Percentiles rank a stretch among this genome's conserved stretches.
phyloP scores from a whole-genome alignment of 768 basidiomycete genomes.

The Russula lepida region DNA sequence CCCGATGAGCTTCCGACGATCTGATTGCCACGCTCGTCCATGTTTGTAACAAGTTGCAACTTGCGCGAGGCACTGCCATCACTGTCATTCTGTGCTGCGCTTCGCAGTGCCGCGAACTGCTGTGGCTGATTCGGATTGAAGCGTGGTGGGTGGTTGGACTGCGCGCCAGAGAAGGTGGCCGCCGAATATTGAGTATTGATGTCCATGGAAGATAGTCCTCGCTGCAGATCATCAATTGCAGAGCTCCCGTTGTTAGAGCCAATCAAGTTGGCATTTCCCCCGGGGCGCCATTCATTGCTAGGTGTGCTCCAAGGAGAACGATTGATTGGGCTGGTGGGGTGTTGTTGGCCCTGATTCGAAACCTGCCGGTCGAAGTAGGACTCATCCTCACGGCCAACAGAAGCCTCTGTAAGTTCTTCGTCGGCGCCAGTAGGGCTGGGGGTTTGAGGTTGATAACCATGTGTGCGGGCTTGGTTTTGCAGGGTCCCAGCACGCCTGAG shows the following conservation, averaged over 20 bases:
- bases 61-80: slow-evolving; percentile 35
- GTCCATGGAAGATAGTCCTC: slow-evolving; percentile 64
- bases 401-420: slow-evolving; percentile 51
- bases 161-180: slow-evolving; percentile 33
- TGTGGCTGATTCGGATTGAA: slow-evolving; percentile 41
- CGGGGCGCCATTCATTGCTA: slow-evolving; percentile 51
- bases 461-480: slow-evolving; percentile 40
- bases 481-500: slow-evolving; percentile 74
- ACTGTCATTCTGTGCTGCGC: slow-evolving; percentile 32
- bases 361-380: slow-evolving; percentile 41
- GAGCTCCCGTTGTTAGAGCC: slow-evolving; percentile 26
- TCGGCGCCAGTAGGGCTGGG: slow-evolving; percentile 46
- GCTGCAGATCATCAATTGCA: slow-evolving; percentile 67
- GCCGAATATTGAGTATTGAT: slow-evolving; percentile 34
- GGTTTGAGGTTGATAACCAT: slow-evolving; percentile 30
- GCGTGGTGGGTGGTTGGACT: slow-evolving; percentile 57
- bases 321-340: slow-evolving; percentile 50
- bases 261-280: slow-evolving; percentile 27
- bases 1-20: slow-evolving; percentile 34
- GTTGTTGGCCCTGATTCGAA: slow-evolving; percentile 28
- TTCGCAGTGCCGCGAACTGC: slow-evolving; percentile 39
- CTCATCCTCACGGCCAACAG: slow-evolving; percentile 46
- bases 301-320: slow-evolving; percentile 58
- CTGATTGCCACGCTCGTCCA: slow-evolving; percentile 56
- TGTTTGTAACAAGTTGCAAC: slow-evolving; percentile 52